A percentile compares a stretch with the other conserved stretches of the same genome.
Conservation (phyloP, 2,329 filamentous ascomycete species). For the Xylaria polymorpha region DNA sequence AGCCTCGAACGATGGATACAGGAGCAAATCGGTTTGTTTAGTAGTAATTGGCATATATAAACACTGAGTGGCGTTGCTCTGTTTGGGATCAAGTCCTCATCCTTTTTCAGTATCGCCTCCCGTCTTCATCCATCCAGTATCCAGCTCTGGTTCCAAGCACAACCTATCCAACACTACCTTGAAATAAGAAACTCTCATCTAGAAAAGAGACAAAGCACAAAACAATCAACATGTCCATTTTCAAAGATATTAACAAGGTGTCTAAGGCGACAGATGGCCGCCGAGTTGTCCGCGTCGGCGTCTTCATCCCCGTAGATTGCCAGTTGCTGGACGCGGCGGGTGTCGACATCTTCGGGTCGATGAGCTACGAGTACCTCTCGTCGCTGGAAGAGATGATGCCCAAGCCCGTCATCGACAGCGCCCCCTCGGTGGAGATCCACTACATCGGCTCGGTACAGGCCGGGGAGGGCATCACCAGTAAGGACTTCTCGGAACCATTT, state of each 20-base stretch:
- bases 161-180: neutral
- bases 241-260: constrained; percentile 34
- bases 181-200: neutral
- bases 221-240: constrained; percentile 26
- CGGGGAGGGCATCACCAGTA: constrained; percentile 50
- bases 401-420: constrained; percentile 53
- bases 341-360: constrained; percentile 61
- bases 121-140: neutral
- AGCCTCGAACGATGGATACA: neutral
- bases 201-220: neutral
- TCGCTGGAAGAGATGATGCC: constrained; percentile 51
- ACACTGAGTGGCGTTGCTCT: neutral
- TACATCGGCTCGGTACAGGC: constrained; percentile 59
- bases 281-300: constrained; percentile 58
- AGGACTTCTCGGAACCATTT: too few relatives aligned
- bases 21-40: neutral
- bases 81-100: neutral
- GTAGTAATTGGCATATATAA: neutral
- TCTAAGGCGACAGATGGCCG: constrained; percentile 25
- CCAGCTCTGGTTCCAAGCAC: neutral
- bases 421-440: constrained; percentile 57
- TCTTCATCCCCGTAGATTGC: constrained; percentile 60
- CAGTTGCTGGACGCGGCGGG: constrained; percentile 64
- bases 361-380: constrained; percentile 59
- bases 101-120: neutral